Evolutionary conservation across 331 rosid species (phyloP), one percentile per base, ranked within the genome.

Genomic region (Quercus lobata): DNA sequence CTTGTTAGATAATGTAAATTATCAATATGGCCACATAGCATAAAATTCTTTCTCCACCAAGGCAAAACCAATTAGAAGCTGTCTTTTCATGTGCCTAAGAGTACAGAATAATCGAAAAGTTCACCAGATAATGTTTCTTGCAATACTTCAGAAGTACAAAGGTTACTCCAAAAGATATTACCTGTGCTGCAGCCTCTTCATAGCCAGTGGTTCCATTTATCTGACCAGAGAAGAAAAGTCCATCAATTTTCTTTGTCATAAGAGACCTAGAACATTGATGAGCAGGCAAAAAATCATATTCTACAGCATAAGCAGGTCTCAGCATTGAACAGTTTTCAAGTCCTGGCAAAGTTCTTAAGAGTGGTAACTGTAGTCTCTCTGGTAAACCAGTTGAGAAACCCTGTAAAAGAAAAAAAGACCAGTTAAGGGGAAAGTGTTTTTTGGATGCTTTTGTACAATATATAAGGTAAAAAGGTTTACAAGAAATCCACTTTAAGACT

Each of bases 171-270:
- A 76, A 81, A 72, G 17, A 71, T 17, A 53, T 81, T 81, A 93
- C 99, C 89, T 95, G 99, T 25, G 99, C 97, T 35, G 98, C 98
- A 72, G 99, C 99, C 84, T 95, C 99, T 90, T 95, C 99, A 76
- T 95, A 91, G 84, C 99, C 99, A 3, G 99, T 95, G 71, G 99
- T 95, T 79, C 99, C 98, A 83, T 95, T 95, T 84, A 93, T 93
- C 90, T 95, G 99, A 84, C 99, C 99, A 57, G 99, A 93, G 89
- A 95, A 93, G 90, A 95, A 95, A 87, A 95, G 90, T 52, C 99
- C 98, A 81, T 86, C 89, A 60, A 95, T 84, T 88, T 87, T 95
- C 90, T 95, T 95, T 5, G 99, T 95, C 99, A 93, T 95, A 34
- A 95, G 97, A 85, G 98, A 90, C 82, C 94, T 91, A 78, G 88